These are phyloP conservation scores for Cadophora sp. DNA, from an alignment of 2,329 filamentous ascomycete genomes.

Conservation along the genomic window DNA sequence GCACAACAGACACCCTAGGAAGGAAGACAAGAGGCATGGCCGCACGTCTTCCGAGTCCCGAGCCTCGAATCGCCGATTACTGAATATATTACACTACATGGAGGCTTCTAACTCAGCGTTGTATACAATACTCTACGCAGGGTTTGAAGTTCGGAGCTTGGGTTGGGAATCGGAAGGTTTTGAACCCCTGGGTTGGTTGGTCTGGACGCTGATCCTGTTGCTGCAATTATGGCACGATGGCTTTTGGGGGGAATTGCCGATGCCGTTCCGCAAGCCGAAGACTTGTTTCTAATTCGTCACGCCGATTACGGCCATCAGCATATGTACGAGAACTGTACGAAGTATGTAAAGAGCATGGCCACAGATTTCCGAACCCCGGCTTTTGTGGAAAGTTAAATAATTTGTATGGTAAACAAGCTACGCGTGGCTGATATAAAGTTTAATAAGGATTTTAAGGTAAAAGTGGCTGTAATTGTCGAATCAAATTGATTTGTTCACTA, in stretches of 20 bases:
- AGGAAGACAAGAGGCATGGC: neutral
- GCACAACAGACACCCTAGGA: neutral
- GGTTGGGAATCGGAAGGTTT: neutral
- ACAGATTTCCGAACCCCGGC: too few species aligned
- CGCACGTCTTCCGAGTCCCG: neutral
- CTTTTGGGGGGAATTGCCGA: neutral
- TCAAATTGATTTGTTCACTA: too few species aligned
- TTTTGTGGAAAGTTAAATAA: too few species aligned
- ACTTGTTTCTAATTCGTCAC: neutral
- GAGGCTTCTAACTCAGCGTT: neutral
- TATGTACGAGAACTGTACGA: too few species aligned
- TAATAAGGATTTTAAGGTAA: too few species aligned
- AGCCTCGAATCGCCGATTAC: slow-evolving; percentile 8
- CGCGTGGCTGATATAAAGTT: too few species aligned
- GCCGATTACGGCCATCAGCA: neutral
- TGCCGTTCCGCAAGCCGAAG: neutral
- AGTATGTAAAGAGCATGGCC: too few species aligned
- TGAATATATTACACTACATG: neutral
- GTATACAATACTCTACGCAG: neutral
- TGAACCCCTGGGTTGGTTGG: neutral
- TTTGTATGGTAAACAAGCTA: too few species aligned
- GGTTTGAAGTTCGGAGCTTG: neutral
- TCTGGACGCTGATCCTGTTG: too few species aligned
- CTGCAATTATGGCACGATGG: neutral
- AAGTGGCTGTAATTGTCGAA: too few species aligned